Conservation (phyloP, 2,329 filamentous ascomycete genomes). For the Tolypocladium nubicola region DNA sequence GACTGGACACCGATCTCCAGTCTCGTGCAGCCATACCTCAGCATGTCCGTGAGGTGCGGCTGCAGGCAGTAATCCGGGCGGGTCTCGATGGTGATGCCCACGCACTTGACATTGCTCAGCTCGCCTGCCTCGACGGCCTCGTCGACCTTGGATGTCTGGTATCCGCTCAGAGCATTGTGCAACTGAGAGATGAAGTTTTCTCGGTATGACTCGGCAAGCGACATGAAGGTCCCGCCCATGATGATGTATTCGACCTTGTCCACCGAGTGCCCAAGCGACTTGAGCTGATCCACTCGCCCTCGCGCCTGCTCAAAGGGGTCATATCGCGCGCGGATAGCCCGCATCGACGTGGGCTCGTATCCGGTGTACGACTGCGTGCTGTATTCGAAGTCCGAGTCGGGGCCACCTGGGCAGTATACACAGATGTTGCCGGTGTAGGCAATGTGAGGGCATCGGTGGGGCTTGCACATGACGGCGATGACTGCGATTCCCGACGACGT, state of each 20-base stretch:
- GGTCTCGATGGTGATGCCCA: constrained; percentile 97
- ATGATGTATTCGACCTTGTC: constrained; percentile 99
- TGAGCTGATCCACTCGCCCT: constrained; percentile 92
- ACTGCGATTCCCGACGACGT: constrained; percentile 96
- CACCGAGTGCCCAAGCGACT: constrained; percentile 88
- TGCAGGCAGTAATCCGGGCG: constrained; percentile 93
- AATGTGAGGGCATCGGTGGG: constrained; percentile 93
- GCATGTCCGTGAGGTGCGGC: constrained; percentile 90
- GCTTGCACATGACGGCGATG: constrained; percentile 99
- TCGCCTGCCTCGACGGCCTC: constrained; percentile 90
- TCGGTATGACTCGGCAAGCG: constrained; percentile 75
- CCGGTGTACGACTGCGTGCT: constrained; percentile 98
- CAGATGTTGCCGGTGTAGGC: constrained; percentile 98
- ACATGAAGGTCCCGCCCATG: constrained; percentile 99
- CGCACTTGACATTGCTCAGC: constrained; percentile 95
- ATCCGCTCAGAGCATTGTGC: constrained; percentile 93
- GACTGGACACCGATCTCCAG: constrained; percentile 94
- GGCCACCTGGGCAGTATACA: constrained; percentile 95
- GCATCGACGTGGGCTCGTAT: constrained; percentile 97
- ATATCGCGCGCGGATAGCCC: constrained; percentile 91
- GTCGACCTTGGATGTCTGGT: constrained; percentile 88
- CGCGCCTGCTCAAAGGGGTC: constrained; percentile 97
- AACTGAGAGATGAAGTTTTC: constrained; percentile 92
- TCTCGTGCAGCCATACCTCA: constrained; percentile 93
- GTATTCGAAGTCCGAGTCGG: constrained; percentile 98